Evolutionary conservation across 1,284 basidiomycete genomes (phyloP).

Genomic region (Ceratobasidium sp.): DNA sequence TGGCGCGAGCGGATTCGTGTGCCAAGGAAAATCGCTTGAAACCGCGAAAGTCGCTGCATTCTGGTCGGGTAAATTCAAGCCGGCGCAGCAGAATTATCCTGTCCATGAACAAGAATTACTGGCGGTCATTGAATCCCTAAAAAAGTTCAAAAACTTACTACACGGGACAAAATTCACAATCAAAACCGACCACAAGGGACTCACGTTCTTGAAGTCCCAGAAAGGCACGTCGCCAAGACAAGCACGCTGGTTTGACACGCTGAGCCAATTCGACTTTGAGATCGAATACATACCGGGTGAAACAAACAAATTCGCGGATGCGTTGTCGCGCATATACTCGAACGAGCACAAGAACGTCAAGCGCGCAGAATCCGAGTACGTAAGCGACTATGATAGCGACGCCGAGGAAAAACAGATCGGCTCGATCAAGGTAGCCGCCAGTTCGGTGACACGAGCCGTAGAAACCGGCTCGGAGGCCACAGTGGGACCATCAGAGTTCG

Average conservation of each 20-base stretch:
- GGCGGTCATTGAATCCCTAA: conserved; percentile 50
- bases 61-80: conserved; percentile 52
- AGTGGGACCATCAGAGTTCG: conserved; percentile 8
- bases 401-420: conserved; percentile 7
- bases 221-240: conserved; percentile 49
- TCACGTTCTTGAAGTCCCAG: conserved; percentile 50
- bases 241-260: conserved; percentile 51
- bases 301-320: conserved; percentile 42
- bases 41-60: conserved; percentile 46
- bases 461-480: background rate
- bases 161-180: conserved; percentile 49
- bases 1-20: conserved; percentile 52
- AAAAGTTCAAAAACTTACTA: conserved; percentile 51
- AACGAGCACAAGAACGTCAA: conserved; percentile 48
- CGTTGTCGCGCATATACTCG: conserved; percentile 51
- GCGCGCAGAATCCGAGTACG: conserved; percentile 47
- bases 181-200: conserved; percentile 51
- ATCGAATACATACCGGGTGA: conserved; percentile 50
- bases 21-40: conserved; percentile 46
- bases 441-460: background rate
- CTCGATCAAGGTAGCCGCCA: background rate
- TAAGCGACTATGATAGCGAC: conserved; percentile 39
- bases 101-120: conserved; percentile 51
- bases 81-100: conserved; percentile 49
- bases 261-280: conserved; percentile 50